phyloP scores from a whole-genome alignment of 2,329 filamentous ascomycete genomes.

The Penicillium expansum region DNA sequence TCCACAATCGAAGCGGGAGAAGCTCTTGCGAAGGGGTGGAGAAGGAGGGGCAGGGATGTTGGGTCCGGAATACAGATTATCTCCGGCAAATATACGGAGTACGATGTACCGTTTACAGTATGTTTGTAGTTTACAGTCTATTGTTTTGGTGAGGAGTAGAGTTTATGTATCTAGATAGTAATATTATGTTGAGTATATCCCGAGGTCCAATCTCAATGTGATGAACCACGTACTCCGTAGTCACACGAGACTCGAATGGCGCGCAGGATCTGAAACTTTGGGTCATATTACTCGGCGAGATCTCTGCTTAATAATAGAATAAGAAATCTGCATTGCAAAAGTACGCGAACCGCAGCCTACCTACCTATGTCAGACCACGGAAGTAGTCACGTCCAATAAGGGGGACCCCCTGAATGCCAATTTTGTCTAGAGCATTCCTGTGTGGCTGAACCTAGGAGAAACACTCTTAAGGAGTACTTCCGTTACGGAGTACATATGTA shows the following conservation, averaged over 20 bases:
- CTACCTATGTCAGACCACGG: slow-evolving; percentile 3
- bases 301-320: slow-evolving; percentile 2
- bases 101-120: background rate
- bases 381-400: slow-evolving; percentile 14
- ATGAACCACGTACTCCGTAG: background rate
- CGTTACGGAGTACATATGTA: background rate
- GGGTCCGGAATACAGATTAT: slow-evolving; percentile 14
- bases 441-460: background rate
- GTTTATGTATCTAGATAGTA: background rate
- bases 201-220: background rate
- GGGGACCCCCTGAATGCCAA: slow-evolving; percentile 10
- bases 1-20: slow-evolving; percentile 42
- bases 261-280: slow-evolving; percentile 5
- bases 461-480: background rate
- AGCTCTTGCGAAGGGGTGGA: slow-evolving; percentile 38
- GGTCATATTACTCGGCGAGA: slow-evolving; percentile 5
- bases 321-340: background rate
- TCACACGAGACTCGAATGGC: slow-evolving; percentile 1
- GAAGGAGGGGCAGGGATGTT: slow-evolving; percentile 25
- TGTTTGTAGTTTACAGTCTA: background rate
- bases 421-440: slow-evolving; percentile 6
- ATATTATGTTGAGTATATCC: background rate
- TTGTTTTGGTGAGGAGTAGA: background rate
- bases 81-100: background rate
- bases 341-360: background rate